These are phyloP conservation scores for Aegilops bicornis DNA, from an alignment of 176 grass and related monocot species.

Conservation along the genomic window DNA sequence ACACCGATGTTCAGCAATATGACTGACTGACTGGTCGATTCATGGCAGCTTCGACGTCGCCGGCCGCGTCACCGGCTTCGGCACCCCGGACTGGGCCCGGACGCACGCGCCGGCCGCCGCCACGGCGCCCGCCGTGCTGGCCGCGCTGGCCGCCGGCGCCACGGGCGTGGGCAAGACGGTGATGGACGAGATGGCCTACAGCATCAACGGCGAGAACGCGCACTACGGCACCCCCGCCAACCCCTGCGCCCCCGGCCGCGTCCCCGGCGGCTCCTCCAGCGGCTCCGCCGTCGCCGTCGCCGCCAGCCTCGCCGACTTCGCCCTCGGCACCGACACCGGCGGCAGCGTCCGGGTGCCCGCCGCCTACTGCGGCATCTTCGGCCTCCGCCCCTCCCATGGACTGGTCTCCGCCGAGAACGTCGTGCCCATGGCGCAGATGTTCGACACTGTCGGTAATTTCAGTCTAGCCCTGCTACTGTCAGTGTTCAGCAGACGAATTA, in stretches of 20 bases:
- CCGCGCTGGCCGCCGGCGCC: conserved; percentile 61
- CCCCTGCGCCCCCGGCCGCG: conserved; percentile 65
- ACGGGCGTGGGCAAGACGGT: conserved; percentile 72
- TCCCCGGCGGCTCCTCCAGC: conserved; percentile 84
- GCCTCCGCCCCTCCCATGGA: conserved; percentile 78
- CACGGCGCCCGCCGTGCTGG: conserved; percentile 67
- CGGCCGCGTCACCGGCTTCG: conserved; percentile 66
- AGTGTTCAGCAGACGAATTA: too few species aligned
- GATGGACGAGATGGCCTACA: conserved; percentile 96
- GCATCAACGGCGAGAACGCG: conserved; percentile 82
- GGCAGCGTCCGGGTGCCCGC: conserved; percentile 85
- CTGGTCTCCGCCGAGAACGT: conserved; percentile 38
- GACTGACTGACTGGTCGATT: too few species aligned
- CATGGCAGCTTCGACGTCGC: conserved; percentile 62
- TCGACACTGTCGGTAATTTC: too few species aligned
- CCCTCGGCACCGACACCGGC: conserved; percentile 81
- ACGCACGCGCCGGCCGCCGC: conserved; percentile 56
- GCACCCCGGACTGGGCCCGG: conserved; percentile 72
- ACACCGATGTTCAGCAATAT: too few species aligned
- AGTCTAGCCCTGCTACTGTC: too few species aligned
- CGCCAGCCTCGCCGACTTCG: conserved; percentile 68
- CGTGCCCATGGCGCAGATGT: too few species aligned
- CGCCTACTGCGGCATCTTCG: conserved; percentile 86
- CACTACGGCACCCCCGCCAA: conserved; percentile 85
- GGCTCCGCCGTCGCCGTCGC: conserved; percentile 77